Conservation (phyloP, 768 basidiomycete genomes). For the Lactarius hatsudake region DNA sequence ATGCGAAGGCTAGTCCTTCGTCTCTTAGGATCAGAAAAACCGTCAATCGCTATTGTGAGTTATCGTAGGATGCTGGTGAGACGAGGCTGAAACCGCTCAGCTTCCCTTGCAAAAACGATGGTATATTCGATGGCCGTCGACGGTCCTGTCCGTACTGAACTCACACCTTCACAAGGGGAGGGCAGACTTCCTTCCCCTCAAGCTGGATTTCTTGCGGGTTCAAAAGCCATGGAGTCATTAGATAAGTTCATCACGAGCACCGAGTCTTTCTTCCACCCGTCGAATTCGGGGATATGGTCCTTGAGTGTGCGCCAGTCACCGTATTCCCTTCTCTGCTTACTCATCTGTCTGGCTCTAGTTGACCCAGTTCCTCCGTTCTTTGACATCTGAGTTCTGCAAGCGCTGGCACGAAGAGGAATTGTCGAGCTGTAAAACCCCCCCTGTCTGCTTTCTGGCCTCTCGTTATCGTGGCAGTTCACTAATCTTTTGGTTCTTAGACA, state of each 20-base stretch:
- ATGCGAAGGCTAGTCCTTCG: slow-evolving; percentile 53
- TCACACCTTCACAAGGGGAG: slow-evolving; percentile 33
- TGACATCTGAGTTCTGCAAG: slow-evolving; percentile 74
- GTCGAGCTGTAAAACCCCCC: slow-evolving; percentile 73
- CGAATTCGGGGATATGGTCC: slow-evolving; percentile 87
- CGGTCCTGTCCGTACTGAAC: slow-evolving; percentile 52
- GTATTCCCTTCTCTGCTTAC: slow-evolving; percentile 12
- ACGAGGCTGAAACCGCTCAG: slow-evolving; percentile 7
- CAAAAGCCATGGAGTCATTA: slow-evolving; percentile 82
- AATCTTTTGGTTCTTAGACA: slow-evolving; percentile 39
- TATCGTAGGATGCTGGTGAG: slow-evolving; percentile 1
- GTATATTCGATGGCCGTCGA: slow-evolving; percentile 90
- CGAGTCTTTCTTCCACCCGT: slow-evolving; percentile 94
- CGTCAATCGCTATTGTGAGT: slow-evolving; percentile 61
- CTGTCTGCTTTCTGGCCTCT: slow-evolving; percentile 40
- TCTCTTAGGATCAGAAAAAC: slow-evolving; percentile 66
- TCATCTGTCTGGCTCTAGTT: slow-evolving; percentile 40
- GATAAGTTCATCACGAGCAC: slow-evolving; percentile 87
- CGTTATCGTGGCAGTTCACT: slow-evolving; percentile 3
- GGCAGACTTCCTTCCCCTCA: slow-evolving; percentile 36
- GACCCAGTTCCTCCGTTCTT: slow-evolving; percentile 67
- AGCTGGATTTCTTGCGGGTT: slow-evolving; percentile 71
- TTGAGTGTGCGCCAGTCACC: slow-evolving; percentile 42
- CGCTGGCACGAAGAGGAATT: slow-evolving; percentile 78
- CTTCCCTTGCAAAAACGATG: slow-evolving; percentile 74